Conservation (phyloP, 495 filamentous ascomycete species). For the Penicillium verhagenii region DNA sequence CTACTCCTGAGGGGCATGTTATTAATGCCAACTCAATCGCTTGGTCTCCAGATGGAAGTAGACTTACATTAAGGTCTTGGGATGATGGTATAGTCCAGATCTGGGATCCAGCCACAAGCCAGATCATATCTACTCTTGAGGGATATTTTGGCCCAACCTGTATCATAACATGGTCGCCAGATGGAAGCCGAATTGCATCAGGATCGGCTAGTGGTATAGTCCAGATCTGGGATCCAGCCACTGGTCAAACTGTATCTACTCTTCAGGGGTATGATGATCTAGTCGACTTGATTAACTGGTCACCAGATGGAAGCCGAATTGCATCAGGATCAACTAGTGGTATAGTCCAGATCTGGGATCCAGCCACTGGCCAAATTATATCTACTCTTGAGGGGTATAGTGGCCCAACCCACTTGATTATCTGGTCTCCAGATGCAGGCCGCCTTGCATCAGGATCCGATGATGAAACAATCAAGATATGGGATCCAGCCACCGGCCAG, state of each 20-base stretch:
- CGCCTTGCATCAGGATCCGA: not conserved
- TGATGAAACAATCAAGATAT: not conserved
- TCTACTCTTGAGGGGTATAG: conserved; percentile 1
- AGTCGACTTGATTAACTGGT: not conserved
- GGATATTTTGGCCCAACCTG: not conserved
- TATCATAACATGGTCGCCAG: not conserved
- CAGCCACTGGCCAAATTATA: not conserved
- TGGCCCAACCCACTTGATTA: not conserved
- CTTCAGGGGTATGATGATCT: not conserved
- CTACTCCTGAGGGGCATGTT: conserved; percentile 1
- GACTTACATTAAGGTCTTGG: not conserved
- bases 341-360: not conserved
- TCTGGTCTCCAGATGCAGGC: not conserved
- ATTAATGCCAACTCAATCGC: not conserved
- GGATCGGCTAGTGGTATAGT: conserved; percentile 3
- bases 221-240: conserved; percentile 7
- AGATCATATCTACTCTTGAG: not conserved
- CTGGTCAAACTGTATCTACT: not conserved
- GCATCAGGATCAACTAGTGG: not conserved
- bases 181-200: conserved; percentile 14
- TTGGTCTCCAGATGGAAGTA: conserved; percentile 2
- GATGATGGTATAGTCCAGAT: not conserved
- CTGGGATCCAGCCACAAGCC: not conserved
- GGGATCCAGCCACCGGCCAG: too few species aligned
- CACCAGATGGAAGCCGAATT: conserved; percentile 1